Evolutionary conservation across 129 eudicot species (phyloP), one percentile per base, ranked within the genome.

Genomic region (Chrysanthemum lavandulifolium): DNA sequence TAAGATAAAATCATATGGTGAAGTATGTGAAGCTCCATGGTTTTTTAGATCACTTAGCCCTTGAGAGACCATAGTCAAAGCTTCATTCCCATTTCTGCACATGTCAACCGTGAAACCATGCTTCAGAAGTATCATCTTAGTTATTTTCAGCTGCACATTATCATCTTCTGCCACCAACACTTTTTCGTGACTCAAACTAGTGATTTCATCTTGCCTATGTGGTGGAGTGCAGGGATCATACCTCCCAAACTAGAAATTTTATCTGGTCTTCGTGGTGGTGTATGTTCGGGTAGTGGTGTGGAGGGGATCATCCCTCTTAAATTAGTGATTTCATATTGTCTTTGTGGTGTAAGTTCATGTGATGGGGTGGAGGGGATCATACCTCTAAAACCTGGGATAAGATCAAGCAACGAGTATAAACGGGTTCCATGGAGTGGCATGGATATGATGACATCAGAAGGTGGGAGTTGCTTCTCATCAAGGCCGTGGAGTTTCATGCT

Each of bases 401-500:
- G 80, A 2, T 78, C 62, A 6, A 86, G 66, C 48, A 85, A 75
- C 13, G 79, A 74, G 68, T 65, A 25, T 48, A 88, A 58, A 53
- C 86, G 92, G 2, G 88, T 82, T 19, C 97, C 96, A 59, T 91
- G 96, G 10, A 90, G 74, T 12, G 96, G 94, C 78, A 81, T 78
- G 0, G 84, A 74, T 8, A 86, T 68, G 69, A 88, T 73, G 43
- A 82, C 19, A 74, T 92, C 97, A 0, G 76, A 74, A 0, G 75
- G 51, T 11, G 96, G 86, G 16, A 91, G 87, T 65, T 81, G 81
- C 69, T 79, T 84, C 45, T 73, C 83, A 31, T 81, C 76, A n/a
- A 86, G 76, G 21, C 89, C 86, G 53, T 69, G 82, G 49, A 18
- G 57, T n/a, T 83, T 80, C 57, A 67, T 71, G 72, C 78, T 65